phyloP scores from a whole-genome alignment of 116 monocot species.

The Trichopus zeylanicus region DNA sequence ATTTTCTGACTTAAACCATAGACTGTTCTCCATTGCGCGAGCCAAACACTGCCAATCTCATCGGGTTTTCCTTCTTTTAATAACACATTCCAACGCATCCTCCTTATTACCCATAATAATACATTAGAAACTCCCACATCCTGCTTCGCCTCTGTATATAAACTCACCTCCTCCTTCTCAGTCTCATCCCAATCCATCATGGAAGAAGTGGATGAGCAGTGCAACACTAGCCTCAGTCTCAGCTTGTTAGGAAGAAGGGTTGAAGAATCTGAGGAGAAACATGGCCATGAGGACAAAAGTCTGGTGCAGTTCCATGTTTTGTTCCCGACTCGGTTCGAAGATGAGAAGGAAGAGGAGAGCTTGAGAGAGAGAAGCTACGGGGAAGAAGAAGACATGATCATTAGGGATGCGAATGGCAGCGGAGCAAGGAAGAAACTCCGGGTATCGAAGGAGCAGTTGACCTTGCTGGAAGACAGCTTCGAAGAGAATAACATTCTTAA shows the following conservation, averaged over 20 bases:
- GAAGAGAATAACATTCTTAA: conserved; percentile 15
- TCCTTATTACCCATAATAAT: conserved; percentile 9
- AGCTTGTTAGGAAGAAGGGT: not conserved
- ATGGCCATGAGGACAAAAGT: not conserved
- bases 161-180: not conserved
- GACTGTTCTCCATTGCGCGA: too few relatives aligned
- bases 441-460: conserved; percentile 14
- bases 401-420: not conserved
- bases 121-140: conserved; percentile 7
- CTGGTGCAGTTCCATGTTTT: conserved; percentile 5
- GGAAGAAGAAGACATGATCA: conserved; percentile 3
- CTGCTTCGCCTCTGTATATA: not conserved
- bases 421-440: conserved; percentile 21
- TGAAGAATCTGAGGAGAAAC: not conserved
- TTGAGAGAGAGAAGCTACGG: not conserved
- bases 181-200: not conserved
- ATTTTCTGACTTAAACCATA: too few relatives aligned
- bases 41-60: too few relatives aligned
- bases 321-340: conserved; percentile 5
- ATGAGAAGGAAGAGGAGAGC: too few relatives aligned
- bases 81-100: conserved; percentile 4
- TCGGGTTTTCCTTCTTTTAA: too few relatives aligned
- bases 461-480: conserved; percentile 20
- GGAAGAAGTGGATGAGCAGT: not conserved
- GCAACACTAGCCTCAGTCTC: not conserved